Base-by-base conservation (phyloP, 352 stramenopile species). In the Pythium brassicae region DNA sequence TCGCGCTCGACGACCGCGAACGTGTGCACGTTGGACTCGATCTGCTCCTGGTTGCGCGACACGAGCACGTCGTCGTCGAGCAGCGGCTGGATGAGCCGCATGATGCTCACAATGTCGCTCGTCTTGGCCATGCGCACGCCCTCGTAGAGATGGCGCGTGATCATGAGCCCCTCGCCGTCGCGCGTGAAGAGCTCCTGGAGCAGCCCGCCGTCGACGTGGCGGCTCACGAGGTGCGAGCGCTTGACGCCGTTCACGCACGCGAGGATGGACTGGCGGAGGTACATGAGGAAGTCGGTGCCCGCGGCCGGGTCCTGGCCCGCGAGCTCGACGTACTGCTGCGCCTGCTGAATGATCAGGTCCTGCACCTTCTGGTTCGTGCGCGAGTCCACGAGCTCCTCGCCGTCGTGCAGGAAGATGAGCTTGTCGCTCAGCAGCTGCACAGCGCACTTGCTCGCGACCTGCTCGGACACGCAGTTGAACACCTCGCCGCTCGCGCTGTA, bases 111-210 rank as follows among this genome's bases (percentile, higher is more conserved):
- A 68, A 98, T 97, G 70, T 98, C 94, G 61, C 82, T 91, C 22
- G 94, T 87, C 45, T 86, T 89, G 14, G 92, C 95, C 72, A 90
- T 88, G 27, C 91, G 84, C 55, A 98, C 97, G 22, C 94, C 92
- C 71, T 98, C 96, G 67, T 98, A 98, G 64, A 99, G 92, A 70
- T 99, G 93, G 65, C 96, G 88, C 35, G 87, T 98, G 66, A 99
- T 97, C 67, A 99, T 96, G 27, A 98, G 93, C 11, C 96, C 97
- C 60, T 94, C 84, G 47, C 97, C 97, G 71, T 99, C 97, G 50
- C 95, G 89, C 22, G 97, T 99, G 69, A 98, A 99, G n/a, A 99
- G 78, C 71, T 99, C 97, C 65, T 98, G 87, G 23, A 99, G 70
- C 34, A 99, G 70, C 4, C 89, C 94, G 37, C 87, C 87, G 51